Conservation (phyloP, 192 early-diverging fungal genomes). For the Backusella luteola region DNA sequence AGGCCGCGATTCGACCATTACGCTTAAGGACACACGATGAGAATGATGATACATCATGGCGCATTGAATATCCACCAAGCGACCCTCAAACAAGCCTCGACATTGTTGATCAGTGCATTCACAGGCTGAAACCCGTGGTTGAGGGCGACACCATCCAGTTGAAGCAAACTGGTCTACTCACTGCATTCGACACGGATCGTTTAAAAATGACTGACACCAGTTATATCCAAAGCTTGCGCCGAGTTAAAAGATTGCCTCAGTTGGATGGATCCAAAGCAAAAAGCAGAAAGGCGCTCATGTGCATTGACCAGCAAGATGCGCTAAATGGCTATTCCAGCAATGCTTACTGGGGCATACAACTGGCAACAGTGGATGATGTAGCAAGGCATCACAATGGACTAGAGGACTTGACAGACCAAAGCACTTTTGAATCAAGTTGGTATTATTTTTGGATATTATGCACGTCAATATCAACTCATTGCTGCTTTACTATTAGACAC, state of each 20-base stretch:
- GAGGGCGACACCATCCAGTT: constrained; percentile 22
- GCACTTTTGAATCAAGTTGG: background rate
- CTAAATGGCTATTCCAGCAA: background rate
- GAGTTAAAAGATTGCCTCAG: background rate
- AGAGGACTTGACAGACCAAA: background rate
- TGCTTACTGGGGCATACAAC: background rate
- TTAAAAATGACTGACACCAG: background rate
- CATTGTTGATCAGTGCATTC: constrained; percentile 17
- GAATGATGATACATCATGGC: background rate
- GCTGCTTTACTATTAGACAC: background rate
- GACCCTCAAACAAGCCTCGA: constrained; percentile 12
- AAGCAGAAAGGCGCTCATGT: background rate
- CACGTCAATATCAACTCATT: background rate
- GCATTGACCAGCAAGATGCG: background rate
- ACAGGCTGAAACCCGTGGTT: constrained; percentile 12
- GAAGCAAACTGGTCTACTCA: background rate
- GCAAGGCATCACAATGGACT: background rate
- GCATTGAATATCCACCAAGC: constrained; percentile 11
- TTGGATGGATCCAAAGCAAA: background rate
- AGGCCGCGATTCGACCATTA: constrained; percentile 32
- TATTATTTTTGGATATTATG: background rate
- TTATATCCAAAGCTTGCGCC: background rate
- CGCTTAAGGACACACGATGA: constrained; percentile 36
- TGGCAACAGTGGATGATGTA: background rate
- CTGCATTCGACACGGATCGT: background rate